Evolutionary conservation across 306 rosid species (phyloP).

Genomic region (Citrullus mucosospermus): DNA sequence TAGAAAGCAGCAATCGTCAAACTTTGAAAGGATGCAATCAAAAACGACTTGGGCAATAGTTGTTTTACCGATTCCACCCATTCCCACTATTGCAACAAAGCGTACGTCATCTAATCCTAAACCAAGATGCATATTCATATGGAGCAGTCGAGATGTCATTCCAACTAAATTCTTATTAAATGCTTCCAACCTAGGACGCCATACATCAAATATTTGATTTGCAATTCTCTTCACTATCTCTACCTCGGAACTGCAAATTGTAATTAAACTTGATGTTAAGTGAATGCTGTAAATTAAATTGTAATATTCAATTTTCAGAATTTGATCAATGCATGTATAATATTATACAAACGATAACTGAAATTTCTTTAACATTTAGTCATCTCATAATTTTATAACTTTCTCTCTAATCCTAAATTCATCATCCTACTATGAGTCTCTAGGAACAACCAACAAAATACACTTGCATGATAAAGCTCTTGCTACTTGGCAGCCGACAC

Average conservation of each 20-base stretch:
- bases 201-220: neutral
- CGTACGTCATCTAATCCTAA: neutral
- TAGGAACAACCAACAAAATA: too few species aligned
- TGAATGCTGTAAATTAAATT: neutral
- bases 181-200: neutral
- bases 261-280: neutral
- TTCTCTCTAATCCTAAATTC: too few species aligned
- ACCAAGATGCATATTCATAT: neutral
- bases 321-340: neutral
- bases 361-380: neutral
- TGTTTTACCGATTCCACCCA: constrained; percentile 15
- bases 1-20: constrained; percentile 3
- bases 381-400: neutral
- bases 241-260: neutral
- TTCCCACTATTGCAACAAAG: constrained; percentile 12
- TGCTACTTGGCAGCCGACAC: too few species aligned
- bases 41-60: neutral
- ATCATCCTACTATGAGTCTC: too few species aligned
- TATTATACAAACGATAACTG: neutral
- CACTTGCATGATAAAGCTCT: too few species aligned
- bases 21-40: neutral
- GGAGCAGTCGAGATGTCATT: neutral
- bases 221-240: neutral
- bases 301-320: neutral
- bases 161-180: neutral